phyloP scores from a whole-genome alignment of 176 grass and related monocot species.

The Themeda triandra region DNA sequence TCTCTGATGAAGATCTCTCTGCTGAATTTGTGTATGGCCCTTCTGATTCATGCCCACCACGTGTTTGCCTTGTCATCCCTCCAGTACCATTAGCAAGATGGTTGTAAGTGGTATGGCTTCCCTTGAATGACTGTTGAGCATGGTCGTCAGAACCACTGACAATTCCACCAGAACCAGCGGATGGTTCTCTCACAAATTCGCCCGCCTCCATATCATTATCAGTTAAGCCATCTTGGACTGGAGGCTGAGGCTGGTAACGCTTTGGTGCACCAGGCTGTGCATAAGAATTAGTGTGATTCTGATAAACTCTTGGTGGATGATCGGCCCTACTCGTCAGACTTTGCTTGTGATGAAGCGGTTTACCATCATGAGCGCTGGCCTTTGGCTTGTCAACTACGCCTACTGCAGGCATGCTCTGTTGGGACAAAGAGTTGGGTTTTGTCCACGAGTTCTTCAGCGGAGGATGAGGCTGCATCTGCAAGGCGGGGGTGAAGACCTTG shows the following conservation, averaged over 20 bases:
- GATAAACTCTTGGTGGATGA: constrained; percentile 2
- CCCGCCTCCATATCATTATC: constrained; percentile 41
- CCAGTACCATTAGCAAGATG: not conserved
- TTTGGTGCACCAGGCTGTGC: constrained; percentile 12
- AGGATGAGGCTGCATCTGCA: constrained; percentile 16
- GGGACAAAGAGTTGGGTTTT: constrained; percentile 27
- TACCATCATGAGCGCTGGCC: not conserved
- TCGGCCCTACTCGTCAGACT: constrained; percentile 10
- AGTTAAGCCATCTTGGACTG: constrained; percentile 12
- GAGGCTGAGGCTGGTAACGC: constrained; percentile 20
- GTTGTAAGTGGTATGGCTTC: constrained; percentile 13
- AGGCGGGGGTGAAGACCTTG: constrained; percentile 28
- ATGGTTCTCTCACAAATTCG: constrained; percentile 47
- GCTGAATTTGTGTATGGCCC: constrained; percentile 13
- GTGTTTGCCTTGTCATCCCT: constrained; percentile 11
- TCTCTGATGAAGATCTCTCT: constrained; percentile 31
- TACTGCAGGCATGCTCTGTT: constrained; percentile 10
- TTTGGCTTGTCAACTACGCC: constrained; percentile 11
- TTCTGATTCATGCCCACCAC: constrained; percentile 34
- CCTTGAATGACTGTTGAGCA: constrained; percentile 31
- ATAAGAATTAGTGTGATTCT: constrained; percentile 25
- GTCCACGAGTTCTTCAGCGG: constrained; percentile 43
- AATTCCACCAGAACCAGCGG: constrained; percentile 44
- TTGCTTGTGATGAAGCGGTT: constrained; percentile 18
- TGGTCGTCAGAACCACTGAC: not conserved